These are phyloP conservation scores for Pseudonitzschia multiseries DNA, from an alignment of 108 stramenopile genomes.

Conservation along the genomic window DNA sequence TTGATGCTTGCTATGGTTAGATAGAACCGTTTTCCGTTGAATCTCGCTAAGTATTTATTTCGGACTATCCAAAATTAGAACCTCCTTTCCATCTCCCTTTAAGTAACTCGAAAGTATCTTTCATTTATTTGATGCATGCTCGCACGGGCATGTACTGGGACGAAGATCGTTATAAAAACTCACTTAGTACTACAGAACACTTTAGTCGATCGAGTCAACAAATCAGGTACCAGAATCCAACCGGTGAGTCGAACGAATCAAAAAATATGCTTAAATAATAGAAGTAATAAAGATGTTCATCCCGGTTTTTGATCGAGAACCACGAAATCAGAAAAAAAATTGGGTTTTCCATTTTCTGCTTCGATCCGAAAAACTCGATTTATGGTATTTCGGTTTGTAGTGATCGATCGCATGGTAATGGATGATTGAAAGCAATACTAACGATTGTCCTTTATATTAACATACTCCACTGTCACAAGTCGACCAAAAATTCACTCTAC, in stretches of 20 bases:
- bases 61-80: background rate
- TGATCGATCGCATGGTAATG: no score
- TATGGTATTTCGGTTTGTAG: no score
- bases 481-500: background rate
- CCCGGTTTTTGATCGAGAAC: constrained; percentile 3
- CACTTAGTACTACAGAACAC: no score
- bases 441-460: no score
- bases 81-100: background rate
- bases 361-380: no score
- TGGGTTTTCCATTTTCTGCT: no score
- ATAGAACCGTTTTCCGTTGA: constrained; percentile 1
- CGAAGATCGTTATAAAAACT: no score
- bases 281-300: background rate
- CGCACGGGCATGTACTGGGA: background rate
- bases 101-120: background rate
- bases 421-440: no score
- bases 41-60: background rate
- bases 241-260: no score
- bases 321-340: background rate
- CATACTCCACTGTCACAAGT: no score
- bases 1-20: background rate
- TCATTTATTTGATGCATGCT: background rate
- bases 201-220: no score
- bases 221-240: no score
- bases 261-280: background rate